Percentiles rank a stretch among this genome's conserved stretches.
phyloP scores from a whole-genome alignment of 139 green algal genomes.

The Zygnema circumcarinatum region DNA sequence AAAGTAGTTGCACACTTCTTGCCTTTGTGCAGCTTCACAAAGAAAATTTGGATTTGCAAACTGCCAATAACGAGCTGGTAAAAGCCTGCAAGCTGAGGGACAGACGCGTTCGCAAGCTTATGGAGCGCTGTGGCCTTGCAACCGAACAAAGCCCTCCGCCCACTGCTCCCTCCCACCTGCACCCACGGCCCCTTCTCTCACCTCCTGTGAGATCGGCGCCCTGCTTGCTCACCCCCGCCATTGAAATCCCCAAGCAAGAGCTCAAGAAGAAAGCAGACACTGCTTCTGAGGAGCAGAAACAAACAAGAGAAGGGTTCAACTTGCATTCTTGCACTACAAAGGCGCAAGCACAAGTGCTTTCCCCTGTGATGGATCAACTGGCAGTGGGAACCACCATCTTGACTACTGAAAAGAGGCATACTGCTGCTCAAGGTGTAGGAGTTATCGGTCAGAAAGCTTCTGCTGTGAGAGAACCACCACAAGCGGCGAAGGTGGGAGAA shows the following conservation, averaged over 20 bases:
- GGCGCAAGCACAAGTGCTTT: background rate
- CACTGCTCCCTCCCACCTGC: background rate
- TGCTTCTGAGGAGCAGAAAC: background rate
- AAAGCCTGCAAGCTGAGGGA: constrained; percentile 1
- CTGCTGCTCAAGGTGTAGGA: background rate
- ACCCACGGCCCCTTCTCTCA: background rate
- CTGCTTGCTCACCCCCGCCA: background rate
- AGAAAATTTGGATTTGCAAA: constrained; percentile 23
- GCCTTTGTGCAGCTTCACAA: constrained; percentile 39
- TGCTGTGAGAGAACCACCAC: background rate
- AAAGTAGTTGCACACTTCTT: too few relatives aligned
- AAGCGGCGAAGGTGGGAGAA: background rate
- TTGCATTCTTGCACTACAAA: background rate
- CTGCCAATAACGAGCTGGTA: background rate
- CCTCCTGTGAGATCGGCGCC: background rate
- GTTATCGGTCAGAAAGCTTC: background rate
- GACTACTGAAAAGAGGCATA: background rate
- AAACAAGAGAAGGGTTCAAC: too few relatives aligned
- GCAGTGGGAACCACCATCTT: background rate
- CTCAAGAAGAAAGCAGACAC: background rate
- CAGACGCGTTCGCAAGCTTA: background rate
- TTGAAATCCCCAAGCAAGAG: background rate
- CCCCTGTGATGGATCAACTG: background rate
- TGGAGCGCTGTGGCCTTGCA: background rate
- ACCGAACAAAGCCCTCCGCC: background rate